Percentiles rank a stretch among this genome's conserved stretches.
Conservation (phyloP, 2,329 filamentous ascomycete genomes). For the Colletotrichum aenigma region DNA sequence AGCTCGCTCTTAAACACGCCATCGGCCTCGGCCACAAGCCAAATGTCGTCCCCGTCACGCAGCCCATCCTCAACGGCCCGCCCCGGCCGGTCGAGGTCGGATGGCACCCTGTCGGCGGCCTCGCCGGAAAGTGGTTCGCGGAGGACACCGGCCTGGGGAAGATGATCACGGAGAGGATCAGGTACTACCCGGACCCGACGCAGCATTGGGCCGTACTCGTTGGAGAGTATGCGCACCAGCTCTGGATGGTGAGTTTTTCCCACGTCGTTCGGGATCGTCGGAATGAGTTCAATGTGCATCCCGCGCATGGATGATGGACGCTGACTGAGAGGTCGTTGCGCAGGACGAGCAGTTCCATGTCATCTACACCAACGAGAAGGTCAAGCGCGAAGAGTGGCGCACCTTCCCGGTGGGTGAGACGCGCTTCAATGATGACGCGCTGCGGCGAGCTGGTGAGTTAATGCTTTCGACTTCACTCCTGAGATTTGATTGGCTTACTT, state of each 20-base stretch:
- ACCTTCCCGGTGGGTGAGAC: slow-evolving; percentile 57
- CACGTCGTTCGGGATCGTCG: neutral
- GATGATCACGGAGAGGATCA: slow-evolving; percentile 59
- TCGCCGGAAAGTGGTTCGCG: slow-evolving; percentile 63
- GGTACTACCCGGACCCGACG: slow-evolving; percentile 61
- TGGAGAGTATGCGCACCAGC: slow-evolving; percentile 57
- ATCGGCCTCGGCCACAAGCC: slow-evolving; percentile 48
- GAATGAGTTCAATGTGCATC: neutral
- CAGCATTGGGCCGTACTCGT: slow-evolving; percentile 66
- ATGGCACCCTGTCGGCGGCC: slow-evolving; percentile 63
- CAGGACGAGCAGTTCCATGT: slow-evolving; percentile 60
- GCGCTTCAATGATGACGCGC: slow-evolving; percentile 58
- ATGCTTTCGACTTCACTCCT: neutral
- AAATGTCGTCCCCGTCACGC: slow-evolving; percentile 45
- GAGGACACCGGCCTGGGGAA: slow-evolving; percentile 59
- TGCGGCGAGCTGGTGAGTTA: slow-evolving; percentile 49
- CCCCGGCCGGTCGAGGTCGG: slow-evolving; percentile 55
- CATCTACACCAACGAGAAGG: slow-evolving; percentile 58
- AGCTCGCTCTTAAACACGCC: slow-evolving; percentile 43
- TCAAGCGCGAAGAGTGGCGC: slow-evolving; percentile 52
- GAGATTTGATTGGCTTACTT: neutral
- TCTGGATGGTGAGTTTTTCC: slow-evolving; percentile 58
- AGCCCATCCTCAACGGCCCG: slow-evolving; percentile 38
- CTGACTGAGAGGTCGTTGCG: neutral
- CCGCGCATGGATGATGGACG: neutral